Evolutionary conservation across 495 filamentous ascomycete genomes (phyloP).

Genomic region (Penicillium subrubescens): DNA sequence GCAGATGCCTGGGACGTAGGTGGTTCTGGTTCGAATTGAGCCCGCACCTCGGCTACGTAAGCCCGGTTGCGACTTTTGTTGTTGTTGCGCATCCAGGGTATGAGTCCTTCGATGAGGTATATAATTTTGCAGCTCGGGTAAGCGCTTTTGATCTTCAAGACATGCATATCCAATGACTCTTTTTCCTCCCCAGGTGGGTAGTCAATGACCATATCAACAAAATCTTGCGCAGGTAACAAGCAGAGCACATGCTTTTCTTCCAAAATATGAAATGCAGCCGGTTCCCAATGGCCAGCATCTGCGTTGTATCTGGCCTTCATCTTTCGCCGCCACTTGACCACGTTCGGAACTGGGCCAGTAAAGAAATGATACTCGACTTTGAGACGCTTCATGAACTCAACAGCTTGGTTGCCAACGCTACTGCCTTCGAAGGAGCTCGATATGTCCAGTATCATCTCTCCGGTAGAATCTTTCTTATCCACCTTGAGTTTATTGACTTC

Average conservation of each 20-base stretch:
- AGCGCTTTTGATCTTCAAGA: conserved; percentile 54
- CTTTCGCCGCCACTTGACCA: conserved; percentile 77
- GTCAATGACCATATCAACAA: conserved; percentile 62
- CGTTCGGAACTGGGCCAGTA: conserved; percentile 53
- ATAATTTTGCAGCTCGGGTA: conserved; percentile 60
- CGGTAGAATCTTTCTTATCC: conserved; percentile 73
- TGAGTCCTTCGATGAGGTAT: conserved; percentile 77
- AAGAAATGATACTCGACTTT: conserved; percentile 57
- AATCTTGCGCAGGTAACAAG: conserved; percentile 65
- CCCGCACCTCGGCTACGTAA: conserved; percentile 65
- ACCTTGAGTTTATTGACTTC: conserved; percentile 76
- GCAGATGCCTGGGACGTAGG: conserved; percentile 16
- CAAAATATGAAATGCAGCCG: conserved; percentile 56
- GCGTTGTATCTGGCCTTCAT: conserved; percentile 64
- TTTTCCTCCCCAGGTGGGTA: conserved; percentile 27
- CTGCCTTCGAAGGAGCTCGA: conserved; percentile 54
- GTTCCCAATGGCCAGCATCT: conserved; percentile 65
- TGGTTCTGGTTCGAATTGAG: conserved; percentile 44
- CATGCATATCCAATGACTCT: conserved; percentile 61
- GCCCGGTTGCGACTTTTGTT: conserved; percentile 65
- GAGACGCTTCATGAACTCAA: conserved; percentile 58
- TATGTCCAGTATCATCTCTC: conserved; percentile 86
- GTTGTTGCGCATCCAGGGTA: conserved; percentile 69
- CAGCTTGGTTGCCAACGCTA: conserved; percentile 51
- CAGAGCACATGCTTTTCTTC: conserved; percentile 70